Base-by-base conservation (phyloP, 2,329 filamentous ascomycete species). In the Massarina eburnea region DNA sequence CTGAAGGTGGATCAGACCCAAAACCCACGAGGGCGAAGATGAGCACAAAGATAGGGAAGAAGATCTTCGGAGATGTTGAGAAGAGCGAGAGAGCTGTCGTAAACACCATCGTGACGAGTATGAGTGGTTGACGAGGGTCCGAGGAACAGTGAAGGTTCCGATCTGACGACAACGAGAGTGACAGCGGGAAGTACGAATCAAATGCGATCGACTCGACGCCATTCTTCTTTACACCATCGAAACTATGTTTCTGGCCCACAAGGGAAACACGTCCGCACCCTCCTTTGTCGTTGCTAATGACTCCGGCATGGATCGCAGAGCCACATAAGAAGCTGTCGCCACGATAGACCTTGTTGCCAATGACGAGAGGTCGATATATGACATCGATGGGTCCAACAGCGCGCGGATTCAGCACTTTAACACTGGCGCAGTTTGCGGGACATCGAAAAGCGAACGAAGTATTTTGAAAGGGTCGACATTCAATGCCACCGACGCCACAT, bases 251-350 rank as follows among this genome's bases (percentile, higher is more conserved):
- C 36, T 83, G 76, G 14, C 91, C 91, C 20, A 88, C 76, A 15
- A 92, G 76, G 44, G 81, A 78, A 30, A 92, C 80, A 6, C 94
- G 87, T 45, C 91, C 91, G 59, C 91, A 95, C 1, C 91, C 91
- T 26, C 91, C 91, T 32, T 79, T 74, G 0, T 75, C 70, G 58
- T 89, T 81, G 22, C 79, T 80, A 40, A 94, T 80, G 51, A 91
- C 74, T 9, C 90, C 90, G 1, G 89, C 83, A 64, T 96, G 91
- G 38, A 95, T 86, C 24, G 89, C 91, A n/a, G 90, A 80, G 47
- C 83, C 85, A 64, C 91, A 96, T 39, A 96, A 83, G 68, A 89
- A 95, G 34, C 89, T 94, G 69, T 96, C 91, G 3, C 89, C 90
- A n/a, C 94, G 86, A 67, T 97, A 97, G 3, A 86, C 73, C 0